Evolutionary conservation across 352 stramenopile species (phyloP).

Genomic region (Phytophthora cactorum): DNA sequence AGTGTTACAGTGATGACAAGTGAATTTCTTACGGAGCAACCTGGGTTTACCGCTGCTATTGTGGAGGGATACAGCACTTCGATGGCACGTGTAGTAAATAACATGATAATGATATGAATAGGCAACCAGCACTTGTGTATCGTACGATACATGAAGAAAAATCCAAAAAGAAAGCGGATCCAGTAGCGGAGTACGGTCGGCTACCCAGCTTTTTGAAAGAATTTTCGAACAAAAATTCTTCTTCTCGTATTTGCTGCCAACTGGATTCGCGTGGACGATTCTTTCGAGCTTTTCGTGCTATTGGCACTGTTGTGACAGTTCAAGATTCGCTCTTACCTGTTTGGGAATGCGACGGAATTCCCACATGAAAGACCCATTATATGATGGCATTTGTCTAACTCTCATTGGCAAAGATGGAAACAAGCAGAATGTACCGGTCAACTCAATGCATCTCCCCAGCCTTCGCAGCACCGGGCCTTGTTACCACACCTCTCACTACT

Average conservation of each 20-base stretch:
- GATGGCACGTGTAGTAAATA: constrained; percentile 4
- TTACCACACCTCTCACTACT: too few species aligned
- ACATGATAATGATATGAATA: background rate
- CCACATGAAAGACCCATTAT: constrained; percentile 9
- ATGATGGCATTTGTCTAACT: constrained; percentile 13
- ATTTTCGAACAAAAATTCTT: constrained; percentile 5
- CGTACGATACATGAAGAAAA: background rate
- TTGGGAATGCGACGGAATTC: constrained; percentile 25
- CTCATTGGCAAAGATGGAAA: constrained; percentile 15
- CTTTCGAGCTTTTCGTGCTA: constrained; percentile 4
- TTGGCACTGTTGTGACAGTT: background rate
- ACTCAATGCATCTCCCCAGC: too few species aligned
- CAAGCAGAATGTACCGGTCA: constrained; percentile 8
- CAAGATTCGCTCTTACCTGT: constrained; percentile 4
- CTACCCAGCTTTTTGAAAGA: constrained; percentile 3
- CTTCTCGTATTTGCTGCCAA: constrained; percentile 5
- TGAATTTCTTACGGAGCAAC: background rate
- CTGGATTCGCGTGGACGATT: constrained; percentile 6
- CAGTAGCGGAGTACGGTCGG: constrained; percentile 1
- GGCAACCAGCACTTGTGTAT: background rate
- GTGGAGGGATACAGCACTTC: constrained; percentile 1
- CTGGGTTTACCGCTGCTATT: constrained; percentile 4
- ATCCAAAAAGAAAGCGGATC: background rate
- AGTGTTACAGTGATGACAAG: constrained; percentile 2
- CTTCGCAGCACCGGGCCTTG: too few species aligned